A percentile compares a stretch with the other conserved stretches of the same genome.
phyloP scores from a whole-genome alignment of 257 asterid species.

The Solanum dulcamara region DNA sequence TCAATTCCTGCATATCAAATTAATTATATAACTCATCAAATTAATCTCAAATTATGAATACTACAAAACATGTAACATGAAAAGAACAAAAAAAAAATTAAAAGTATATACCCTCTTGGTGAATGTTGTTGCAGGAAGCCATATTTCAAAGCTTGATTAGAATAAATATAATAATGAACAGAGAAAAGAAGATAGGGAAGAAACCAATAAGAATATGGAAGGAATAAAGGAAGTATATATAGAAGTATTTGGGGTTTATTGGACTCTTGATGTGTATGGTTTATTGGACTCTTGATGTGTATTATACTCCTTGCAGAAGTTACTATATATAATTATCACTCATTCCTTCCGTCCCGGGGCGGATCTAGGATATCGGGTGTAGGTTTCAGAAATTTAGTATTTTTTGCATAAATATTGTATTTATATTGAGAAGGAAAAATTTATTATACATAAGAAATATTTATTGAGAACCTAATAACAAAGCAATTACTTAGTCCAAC shows the following conservation, averaged over 20 bases:
- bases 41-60: background rate
- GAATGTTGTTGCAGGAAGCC: background rate
- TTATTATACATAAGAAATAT: no score
- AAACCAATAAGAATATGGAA: background rate
- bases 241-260: background rate
- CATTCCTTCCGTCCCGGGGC: no score
- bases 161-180: background rate
- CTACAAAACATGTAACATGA: background rate
- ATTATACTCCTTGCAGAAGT: background rate
- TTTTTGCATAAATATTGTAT: no score
- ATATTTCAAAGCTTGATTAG: background rate
- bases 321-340: no score
- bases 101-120: background rate
- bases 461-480: no score
- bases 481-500: no score
- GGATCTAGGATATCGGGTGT: no score
- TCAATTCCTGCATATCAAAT: background rate
- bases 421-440: no score
- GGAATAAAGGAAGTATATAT: background rate
- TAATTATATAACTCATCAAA: background rate
- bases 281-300: background rate
- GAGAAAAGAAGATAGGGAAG: background rate
- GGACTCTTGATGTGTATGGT: no score
- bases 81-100: background rate
- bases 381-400: no score